Evolutionary conservation across 139 green algal species (phyloP), one percentile per base, ranked within the genome.

Genomic region (Chlamydomonas sphaeroides): DNA sequence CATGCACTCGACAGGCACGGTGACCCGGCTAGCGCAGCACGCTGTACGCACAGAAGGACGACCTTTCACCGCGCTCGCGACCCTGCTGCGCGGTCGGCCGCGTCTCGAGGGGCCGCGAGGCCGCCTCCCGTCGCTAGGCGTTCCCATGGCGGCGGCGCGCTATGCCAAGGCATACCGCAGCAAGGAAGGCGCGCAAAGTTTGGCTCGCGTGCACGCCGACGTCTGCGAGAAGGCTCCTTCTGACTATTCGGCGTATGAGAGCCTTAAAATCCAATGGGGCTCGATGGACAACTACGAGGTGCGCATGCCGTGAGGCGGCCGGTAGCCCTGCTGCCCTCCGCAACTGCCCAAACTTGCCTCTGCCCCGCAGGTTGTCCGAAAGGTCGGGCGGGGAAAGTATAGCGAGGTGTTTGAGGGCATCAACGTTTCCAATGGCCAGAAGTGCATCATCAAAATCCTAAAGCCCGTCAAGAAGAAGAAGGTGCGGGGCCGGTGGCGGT

Each of bases 401-500:
- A 98, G 93, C 88, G 97, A 99, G 88, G 97, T 99, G 30, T 99
- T 99, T 88, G 97, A 99, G 90, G 96, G 96, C 42, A 84, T 98
- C 36, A 96, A 98, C 87, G 83, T 90, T 2, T 67, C 88, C 32
- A 96, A 90, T 71, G 88, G 89, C 49, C 85, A 95, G 61, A 92
- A 92, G 35, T 98, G 96, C 88, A 96, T 99, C 72, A 97, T 98
- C 86, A 99, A 99, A 79, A 98, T 99, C 61, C 89, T 99, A 21
- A 99, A 99, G 86, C 97, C 97, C 23, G 97, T 99, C 51, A 99
- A 99, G 88, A 99, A 99, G 90, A 99, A 99, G 87, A 99, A 99
- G 92, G 98, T n/a, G n/a, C n/a, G n/a, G n/a, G n/a, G n/a, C n/a
- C n/a, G n/a, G n/a, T n/a, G n/a, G n/a, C n/a, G n/a, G n/a, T n/a